These are phyloP conservation scores for Solanum aculeatissimum DNA, from an alignment of 305 asterid genomes.

Conservation along the genomic window DNA sequence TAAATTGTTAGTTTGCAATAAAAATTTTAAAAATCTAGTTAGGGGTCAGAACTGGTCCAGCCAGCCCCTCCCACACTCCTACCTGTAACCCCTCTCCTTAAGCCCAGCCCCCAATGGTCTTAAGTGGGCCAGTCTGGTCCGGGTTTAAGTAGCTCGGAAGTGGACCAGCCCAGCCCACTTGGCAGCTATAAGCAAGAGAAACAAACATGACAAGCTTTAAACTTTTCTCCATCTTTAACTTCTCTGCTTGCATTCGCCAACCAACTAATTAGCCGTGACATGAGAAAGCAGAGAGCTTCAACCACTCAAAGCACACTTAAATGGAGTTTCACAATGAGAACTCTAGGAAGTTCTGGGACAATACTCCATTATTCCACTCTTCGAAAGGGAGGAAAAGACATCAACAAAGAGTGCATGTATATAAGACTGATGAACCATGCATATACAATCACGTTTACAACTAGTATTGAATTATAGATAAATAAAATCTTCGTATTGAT, in stretches of 20 bases:
- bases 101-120: not conserved
- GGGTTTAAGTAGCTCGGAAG: not conserved
- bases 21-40: not conserved
- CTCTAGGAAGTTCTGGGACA: not conserved
- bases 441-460: not conserved
- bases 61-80: not conserved
- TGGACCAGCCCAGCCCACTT: not conserved
- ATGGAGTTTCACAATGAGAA: not conserved
- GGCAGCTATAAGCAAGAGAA: not conserved
- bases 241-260: not conserved
- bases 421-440: not conserved
- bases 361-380: not conserved
- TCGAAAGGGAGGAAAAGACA: not conserved
- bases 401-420: not conserved
- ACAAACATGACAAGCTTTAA: not conserved
- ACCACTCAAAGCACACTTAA: not conserved
- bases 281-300: not conserved
- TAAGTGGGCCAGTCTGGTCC: not conserved
- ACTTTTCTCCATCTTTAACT: not conserved
- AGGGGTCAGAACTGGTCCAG: not conserved
- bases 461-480: not conserved
- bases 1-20: not conserved
- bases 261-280: not conserved
- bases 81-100: not conserved
- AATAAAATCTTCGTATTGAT: not conserved